Conservation (phyloP, 331 rosid species). For the Malus hybrid region DNA sequence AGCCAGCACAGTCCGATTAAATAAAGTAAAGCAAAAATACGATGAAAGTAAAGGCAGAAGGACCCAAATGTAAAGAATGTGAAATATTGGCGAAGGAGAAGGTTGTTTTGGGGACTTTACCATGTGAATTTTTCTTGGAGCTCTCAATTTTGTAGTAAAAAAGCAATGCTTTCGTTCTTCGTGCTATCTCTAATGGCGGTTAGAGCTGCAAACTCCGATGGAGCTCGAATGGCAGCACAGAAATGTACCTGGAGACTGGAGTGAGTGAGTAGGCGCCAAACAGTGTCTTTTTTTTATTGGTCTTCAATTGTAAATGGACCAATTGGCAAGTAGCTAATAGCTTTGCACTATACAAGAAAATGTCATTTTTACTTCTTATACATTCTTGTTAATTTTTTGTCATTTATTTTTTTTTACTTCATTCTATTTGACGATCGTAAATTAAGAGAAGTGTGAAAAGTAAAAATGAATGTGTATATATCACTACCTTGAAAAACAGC, state of each 20-base stretch:
- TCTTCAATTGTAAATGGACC: too few species aligned
- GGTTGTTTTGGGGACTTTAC: neutral
- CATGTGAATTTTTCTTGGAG: neutral
- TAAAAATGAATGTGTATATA: too few species aligned
- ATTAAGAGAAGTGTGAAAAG: fast-evolving
- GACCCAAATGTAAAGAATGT: neutral
- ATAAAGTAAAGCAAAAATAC: neutral
- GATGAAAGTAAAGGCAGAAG: neutral
- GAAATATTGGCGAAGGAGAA: neutral
- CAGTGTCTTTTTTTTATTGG: too few species aligned
- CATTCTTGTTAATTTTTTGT: too few species aligned
- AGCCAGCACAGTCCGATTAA: neutral
- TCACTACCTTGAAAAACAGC: too few species aligned
- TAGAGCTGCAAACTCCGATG: neutral
- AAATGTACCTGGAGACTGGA: neutral
- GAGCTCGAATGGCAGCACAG: neutral
- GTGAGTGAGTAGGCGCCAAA: too few species aligned
- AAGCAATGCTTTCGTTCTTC: neutral
- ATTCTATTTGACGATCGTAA: fast-evolving
- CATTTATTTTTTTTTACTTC: too few species aligned
- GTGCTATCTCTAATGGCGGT: neutral
- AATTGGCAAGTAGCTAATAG: too few species aligned
- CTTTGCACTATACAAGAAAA: too few species aligned
- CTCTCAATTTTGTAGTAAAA: neutral
- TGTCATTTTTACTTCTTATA: too few species aligned